Evolutionary conservation across 768 basidiomycete species (phyloP).

Genomic region (Fistulinella prunicolor): DNA sequence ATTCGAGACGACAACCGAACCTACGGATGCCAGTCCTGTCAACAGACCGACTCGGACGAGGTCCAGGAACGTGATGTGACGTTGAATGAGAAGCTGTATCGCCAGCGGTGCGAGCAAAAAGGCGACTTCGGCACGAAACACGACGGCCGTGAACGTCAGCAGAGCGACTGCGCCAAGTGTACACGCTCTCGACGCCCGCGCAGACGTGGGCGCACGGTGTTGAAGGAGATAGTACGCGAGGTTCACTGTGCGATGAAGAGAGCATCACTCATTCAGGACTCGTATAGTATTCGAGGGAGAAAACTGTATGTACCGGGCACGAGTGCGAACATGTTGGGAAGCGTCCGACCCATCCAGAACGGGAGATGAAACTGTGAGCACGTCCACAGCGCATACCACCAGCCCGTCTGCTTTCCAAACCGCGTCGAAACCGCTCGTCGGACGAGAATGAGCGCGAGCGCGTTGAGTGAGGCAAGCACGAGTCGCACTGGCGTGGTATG

Average conservation of each 20-base stretch:
- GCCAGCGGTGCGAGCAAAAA: slow-evolving; percentile 62
- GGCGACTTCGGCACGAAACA: slow-evolving; percentile 79
- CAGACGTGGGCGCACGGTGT: slow-evolving; percentile 35
- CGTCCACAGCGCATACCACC: slow-evolving; percentile 65
- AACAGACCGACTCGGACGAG: slow-evolving; percentile 50
- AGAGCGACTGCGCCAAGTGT: slow-evolving; percentile 49
- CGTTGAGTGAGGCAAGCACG: slow-evolving; percentile 64
- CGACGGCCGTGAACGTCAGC: slow-evolving; percentile 62
- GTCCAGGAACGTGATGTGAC: slow-evolving; percentile 41
- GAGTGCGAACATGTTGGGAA: slow-evolving; percentile 93
- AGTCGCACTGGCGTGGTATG: slow-evolving; percentile 57
- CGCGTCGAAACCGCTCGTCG: slow-evolving; percentile 58
- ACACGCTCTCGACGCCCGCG: slow-evolving; percentile 34
- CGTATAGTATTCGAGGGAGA: too few species aligned
- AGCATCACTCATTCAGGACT: too few species aligned
- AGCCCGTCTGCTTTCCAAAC: slow-evolving; percentile 57
- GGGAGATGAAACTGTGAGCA: slow-evolving; percentile 86
- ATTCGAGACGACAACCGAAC: slow-evolving; percentile 36
- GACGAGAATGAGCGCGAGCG: slow-evolving; percentile 58
- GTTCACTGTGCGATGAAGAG: too few species aligned
- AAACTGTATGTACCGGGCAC: slow-evolving; percentile 61
- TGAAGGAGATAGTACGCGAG: slow-evolving; percentile 51
- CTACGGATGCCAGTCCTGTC: slow-evolving; percentile 47
- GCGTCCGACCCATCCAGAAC: slow-evolving; percentile 90
- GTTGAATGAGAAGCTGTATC: slow-evolving; percentile 48